Evolutionary conservation across 2,329 filamentous ascomycete genomes (phyloP).

Genomic region (Periconia sp.): DNA sequence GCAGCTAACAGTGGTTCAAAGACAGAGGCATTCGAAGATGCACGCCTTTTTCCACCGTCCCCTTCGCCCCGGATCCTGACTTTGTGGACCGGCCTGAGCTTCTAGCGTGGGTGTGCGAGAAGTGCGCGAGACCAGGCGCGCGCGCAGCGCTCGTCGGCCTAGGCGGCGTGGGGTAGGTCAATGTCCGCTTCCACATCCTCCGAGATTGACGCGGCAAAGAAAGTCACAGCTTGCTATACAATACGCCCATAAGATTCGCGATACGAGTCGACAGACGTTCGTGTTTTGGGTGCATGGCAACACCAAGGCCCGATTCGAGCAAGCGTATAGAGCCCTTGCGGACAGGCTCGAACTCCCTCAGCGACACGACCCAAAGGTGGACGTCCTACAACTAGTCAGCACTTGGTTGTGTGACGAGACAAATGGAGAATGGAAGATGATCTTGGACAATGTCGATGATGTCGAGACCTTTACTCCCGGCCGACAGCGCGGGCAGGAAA

Average conservation of each 20-base stretch:
- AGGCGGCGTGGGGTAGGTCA: slow-evolving; percentile 25
- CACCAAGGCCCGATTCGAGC: slow-evolving; percentile 16
- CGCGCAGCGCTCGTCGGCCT: slow-evolving; percentile 38
- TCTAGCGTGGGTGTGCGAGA: slow-evolving; percentile 26
- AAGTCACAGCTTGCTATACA: slow-evolving; percentile 25
- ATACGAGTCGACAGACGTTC: slow-evolving; percentile 19
- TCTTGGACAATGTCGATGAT: slow-evolving; percentile 20
- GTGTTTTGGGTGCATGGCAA: slow-evolving; percentile 37
- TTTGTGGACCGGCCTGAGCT: slow-evolving; percentile 33
- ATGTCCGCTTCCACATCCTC: too few species aligned
- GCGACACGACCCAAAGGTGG: slow-evolving; percentile 11
- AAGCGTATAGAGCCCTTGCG: slow-evolving; percentile 15
- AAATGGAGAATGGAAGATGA: slow-evolving; percentile 14
- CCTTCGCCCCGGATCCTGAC: slow-evolving; percentile 34
- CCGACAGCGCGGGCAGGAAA: neutral
- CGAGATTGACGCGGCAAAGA: slow-evolving; percentile 1
- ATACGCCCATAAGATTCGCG: slow-evolving; percentile 17
- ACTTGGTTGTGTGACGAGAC: slow-evolving; percentile 14
- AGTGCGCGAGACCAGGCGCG: slow-evolving; percentile 39
- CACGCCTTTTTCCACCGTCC: slow-evolving; percentile 32
- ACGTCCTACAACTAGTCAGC: slow-evolving; percentile 13
- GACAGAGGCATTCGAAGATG: slow-evolving; percentile 3
- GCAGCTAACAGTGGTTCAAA: neutral
- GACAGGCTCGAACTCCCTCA: slow-evolving; percentile 9
- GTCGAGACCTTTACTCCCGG: neutral